Base-by-base conservation (phyloP, 768 basidiomycete species). In the Lactarius quietus region DNA sequence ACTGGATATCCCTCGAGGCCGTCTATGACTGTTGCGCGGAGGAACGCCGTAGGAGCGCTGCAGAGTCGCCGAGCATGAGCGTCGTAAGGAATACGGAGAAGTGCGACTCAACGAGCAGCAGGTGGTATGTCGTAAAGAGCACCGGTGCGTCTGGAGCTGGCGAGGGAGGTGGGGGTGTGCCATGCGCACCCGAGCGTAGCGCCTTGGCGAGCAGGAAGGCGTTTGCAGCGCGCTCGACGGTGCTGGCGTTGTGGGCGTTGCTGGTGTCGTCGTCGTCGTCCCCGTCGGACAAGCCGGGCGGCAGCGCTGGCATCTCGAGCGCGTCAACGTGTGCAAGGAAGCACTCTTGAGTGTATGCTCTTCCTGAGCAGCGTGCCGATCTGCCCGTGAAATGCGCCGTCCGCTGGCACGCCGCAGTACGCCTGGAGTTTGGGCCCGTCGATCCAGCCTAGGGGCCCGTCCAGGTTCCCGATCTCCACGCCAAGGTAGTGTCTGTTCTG, bases 121-220 rank as follows among this genome's bases (percentile, higher is more conserved):
- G 93, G 70, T 95, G 93, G 71, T 95, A 95, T 0, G 93, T 93
- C 58, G 93, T 92, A 77, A 91, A 90, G 72, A 84, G 81, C n/a
- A 84, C 75, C 1, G 87, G 84, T 3, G 79, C 70, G 45, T 85
- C 79, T 17, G 82, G 72, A 55, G 81, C 70, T 23, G 64, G 60
- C 3, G 54, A 10, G 29, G 76, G 65, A 20, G 77, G 72, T 6
- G 77, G 71, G 3, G 74, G 72, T 3, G 72, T 56, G 70, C 71
- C 71, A 61, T 84, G 84, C 65, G 76, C 80, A 36, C 87, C 87
- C 1, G 89, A 86, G 3, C 90, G 86, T 38, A 83, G 80, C 56
- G 82, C 80, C 70, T 92, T 90, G 1, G 85, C 83, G 61, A 91
- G 80, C 14, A 84, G 72, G 76, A 87, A 90, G 0, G 92, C 90